Evolutionary conservation across 768 basidiomycete species (phyloP), one percentile per base, ranked within the genome.

Genomic region (Leucogyrophana mollusca): DNA sequence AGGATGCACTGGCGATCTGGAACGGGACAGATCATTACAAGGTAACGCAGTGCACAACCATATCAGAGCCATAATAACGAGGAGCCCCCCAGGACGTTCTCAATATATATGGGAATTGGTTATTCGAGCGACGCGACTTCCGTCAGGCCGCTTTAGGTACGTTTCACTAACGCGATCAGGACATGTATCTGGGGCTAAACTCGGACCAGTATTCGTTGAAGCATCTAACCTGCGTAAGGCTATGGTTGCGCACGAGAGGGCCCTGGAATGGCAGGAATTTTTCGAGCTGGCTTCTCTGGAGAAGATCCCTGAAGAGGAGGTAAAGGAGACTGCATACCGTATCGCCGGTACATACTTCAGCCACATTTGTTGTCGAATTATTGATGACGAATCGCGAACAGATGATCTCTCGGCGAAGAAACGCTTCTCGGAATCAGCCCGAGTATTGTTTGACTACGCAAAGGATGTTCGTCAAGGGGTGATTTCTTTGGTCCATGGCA

Each of bases 181-280:
- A 17, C 14, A 34, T 30, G 27, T 30, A 6, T 13, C 27, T 30
- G 34, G 24, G 16, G 24, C 43, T 41, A 7, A 14, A 49, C 33
- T n/a, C 4, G 22, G 16, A 7, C 1, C 53, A 90, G 94, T 84
- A 0, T 96, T 94, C 67, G 64, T 78, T 0, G 79, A 90, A 52
- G 90, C 88, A 7, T 62, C 67, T 4, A 73, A 79, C 43, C 66
- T 71, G 1, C 60, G 73, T 4, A 93, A 91, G 50, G 91, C 94
- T 1, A 83, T 99, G 79, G 73, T 86, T 8, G 85, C 94, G 0
- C 83, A 94, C 56, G 94, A 97, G 64, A 86, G 84, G 46, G 87
- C 88, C 0, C 70, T 92, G 24, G 80, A 87, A 44, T 99, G 95
- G 95, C 84, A 87, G 57, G 92, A 94, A 53, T 71, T 96, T 0